Percentiles rank a stretch among this genome's conserved stretches.
These are phyloP conservation scores for Rhodotorula sp. DNA, from an alignment of 1,284 basidiomycete species.

Conservation along the genomic window DNA sequence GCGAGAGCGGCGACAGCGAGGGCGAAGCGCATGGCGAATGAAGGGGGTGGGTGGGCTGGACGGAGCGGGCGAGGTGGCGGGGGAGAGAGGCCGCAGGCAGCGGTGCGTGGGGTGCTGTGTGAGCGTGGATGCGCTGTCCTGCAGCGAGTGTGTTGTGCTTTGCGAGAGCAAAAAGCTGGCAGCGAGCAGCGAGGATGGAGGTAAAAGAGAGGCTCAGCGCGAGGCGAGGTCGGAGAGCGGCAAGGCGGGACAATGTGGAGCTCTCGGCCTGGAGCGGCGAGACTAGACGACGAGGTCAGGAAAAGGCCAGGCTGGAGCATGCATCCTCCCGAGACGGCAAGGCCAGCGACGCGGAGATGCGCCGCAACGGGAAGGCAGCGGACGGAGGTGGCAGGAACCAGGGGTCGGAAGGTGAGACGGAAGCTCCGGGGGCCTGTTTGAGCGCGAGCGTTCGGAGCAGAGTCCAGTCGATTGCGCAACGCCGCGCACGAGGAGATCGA, in stretches of 20 bases:
- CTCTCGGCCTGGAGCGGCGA: background rate
- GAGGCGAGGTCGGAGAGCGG: background rate
- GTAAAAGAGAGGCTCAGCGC: background rate
- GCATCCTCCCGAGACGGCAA: background rate
- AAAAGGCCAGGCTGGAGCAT: background rate
- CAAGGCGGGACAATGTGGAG: background rate
- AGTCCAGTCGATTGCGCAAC: background rate
- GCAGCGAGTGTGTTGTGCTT: background rate
- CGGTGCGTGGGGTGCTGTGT: background rate
- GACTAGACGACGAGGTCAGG: background rate
- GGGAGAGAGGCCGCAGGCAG: background rate
- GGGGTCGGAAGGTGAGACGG: background rate
- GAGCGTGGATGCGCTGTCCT: background rate
- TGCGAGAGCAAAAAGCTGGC: background rate
- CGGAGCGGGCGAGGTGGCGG: background rate
- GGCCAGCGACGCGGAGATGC: background rate
- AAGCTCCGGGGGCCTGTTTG: background rate
- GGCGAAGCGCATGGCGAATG: slow-evolving; percentile 4
- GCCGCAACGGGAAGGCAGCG: background rate
- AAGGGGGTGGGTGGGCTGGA: background rate
- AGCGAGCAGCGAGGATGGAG: background rate
- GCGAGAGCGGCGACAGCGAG: slow-evolving; percentile 6
- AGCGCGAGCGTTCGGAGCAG: background rate
- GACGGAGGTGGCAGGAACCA: background rate
- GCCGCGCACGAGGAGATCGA: too few relatives aligned